Evolutionary conservation across 177 flowering plant genomes (phyloP).

Genomic region (Tripterygium wilfordii): DNA sequence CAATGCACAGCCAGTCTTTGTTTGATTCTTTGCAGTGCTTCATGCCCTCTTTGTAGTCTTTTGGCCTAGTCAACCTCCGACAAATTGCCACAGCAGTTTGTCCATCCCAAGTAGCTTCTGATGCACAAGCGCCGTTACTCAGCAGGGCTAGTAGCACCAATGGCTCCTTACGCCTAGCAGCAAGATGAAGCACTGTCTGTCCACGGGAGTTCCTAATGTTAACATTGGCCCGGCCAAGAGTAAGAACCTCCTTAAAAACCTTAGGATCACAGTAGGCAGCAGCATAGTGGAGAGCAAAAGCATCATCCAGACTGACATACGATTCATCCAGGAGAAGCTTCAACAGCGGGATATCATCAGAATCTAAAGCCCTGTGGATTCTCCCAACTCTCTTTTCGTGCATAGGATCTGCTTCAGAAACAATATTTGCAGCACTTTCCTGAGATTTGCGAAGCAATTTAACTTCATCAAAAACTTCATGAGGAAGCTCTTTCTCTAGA

Average conservation of each 20-base stretch:
- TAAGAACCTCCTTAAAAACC: slow-evolving; percentile 18
- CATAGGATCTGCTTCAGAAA: neutral
- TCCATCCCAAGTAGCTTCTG: slow-evolving; percentile 19
- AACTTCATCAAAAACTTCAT: slow-evolving; percentile 10
- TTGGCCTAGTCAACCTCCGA: slow-evolving; percentile 23
- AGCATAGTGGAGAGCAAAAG: slow-evolving; percentile 26
- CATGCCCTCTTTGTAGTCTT: slow-evolving; percentile 11
- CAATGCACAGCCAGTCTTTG: slow-evolving; percentile 23
- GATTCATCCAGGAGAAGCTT: slow-evolving; percentile 18
- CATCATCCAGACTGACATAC: slow-evolving; percentile 18
- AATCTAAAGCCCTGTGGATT: slow-evolving; percentile 23
- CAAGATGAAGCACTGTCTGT: slow-evolving; percentile 23
- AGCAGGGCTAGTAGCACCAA: slow-evolving; percentile 13
- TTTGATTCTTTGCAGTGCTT: slow-evolving; percentile 18
- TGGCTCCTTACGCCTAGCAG: slow-evolving; percentile 27
- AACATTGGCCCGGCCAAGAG: slow-evolving; percentile 13
- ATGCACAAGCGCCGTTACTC: slow-evolving; percentile 18
- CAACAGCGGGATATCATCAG: slow-evolving; percentile 26
- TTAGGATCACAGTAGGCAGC: slow-evolving; percentile 23
- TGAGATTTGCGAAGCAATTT: slow-evolving; percentile 9
- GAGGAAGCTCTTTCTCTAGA: slow-evolving; percentile 24
- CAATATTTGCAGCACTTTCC: neutral
- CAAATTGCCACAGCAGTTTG: slow-evolving; percentile 27
- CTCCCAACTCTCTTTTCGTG: slow-evolving; percentile 14
- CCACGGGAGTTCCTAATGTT: slow-evolving; percentile 17